Percentiles rank a stretch among this genome's conserved stretches.
Evolutionary conservation across 2,329 filamentous ascomycete genomes (phyloP).

Genomic region (Apiospora kogelbergensis): DNA sequence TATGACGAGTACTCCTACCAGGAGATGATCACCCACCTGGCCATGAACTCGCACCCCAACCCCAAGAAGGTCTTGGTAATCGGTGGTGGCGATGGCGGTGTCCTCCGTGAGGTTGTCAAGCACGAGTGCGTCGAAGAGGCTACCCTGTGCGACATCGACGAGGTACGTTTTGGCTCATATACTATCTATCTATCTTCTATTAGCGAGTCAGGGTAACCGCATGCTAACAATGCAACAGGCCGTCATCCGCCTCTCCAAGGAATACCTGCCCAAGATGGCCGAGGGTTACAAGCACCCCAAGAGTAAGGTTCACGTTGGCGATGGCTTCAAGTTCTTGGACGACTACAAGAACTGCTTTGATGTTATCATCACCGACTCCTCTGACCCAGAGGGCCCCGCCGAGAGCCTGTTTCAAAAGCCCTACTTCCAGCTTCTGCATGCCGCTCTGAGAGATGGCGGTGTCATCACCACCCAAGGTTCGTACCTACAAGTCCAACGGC

Average conservation of each 20-base stretch:
- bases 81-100: slow-evolving; percentile 94
- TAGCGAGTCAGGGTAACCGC: background rate
- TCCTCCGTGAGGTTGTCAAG: slow-evolving; percentile 98
- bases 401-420: slow-evolving; percentile 98
- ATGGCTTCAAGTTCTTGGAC: slow-evolving; percentile 98
- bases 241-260: slow-evolving; percentile 96
- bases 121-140: slow-evolving; percentile 96
- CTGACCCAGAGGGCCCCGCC: slow-evolving; percentile 93
- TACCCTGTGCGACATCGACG: slow-evolving; percentile 96
- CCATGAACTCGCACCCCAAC: slow-evolving; percentile 97
- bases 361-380: slow-evolving; percentile 99
- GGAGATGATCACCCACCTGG: slow-evolving; percentile 99
- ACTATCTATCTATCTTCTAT: background rate
- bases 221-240: slow-evolving; percentile 51
- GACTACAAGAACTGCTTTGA: slow-evolving; percentile 98
- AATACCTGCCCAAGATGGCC: slow-evolving; percentile 94
- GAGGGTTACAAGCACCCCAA: slow-evolving; percentile 93
- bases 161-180: slow-evolving; percentile 56
- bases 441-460: slow-evolving; percentile 89
- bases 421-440: slow-evolving; percentile 93
- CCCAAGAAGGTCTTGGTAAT: slow-evolving; percentile 99
- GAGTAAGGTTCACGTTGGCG: slow-evolving; percentile 87
- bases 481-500: slow-evolving; percentile 61
- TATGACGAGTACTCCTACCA: slow-evolving; percentile 99
- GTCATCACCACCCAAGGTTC: slow-evolving; percentile 99